Conservation (phyloP, 2,329 filamentous ascomycete genomes). For the Monosporascus sp. region DNA sequence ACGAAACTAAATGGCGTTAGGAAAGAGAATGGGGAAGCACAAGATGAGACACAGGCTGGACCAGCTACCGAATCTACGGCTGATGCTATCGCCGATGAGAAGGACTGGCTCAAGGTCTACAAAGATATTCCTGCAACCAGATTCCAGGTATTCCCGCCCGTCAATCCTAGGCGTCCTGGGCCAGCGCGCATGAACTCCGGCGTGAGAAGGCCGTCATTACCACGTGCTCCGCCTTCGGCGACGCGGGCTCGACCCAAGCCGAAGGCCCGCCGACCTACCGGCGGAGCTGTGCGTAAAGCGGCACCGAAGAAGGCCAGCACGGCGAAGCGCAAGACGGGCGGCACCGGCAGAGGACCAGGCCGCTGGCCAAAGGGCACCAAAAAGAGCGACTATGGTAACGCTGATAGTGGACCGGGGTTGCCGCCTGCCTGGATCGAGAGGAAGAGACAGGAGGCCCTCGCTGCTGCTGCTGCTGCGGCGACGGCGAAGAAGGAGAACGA, state of each 20-base stretch:
- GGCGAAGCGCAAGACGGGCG: constrained; percentile 51
- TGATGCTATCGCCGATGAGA: constrained; percentile 22
- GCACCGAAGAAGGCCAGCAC: constrained; percentile 35
- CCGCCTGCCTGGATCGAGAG: constrained; percentile 50
- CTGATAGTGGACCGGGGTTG: constrained; percentile 58
- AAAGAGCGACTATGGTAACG: constrained; percentile 63
- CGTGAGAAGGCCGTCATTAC: constrained; percentile 23
- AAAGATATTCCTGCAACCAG: constrained; percentile 60
- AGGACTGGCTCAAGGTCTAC: constrained; percentile 44
- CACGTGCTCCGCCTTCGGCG: constrained; percentile 24
- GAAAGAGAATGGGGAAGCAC: constrained; percentile 15
- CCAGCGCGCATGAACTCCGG: constrained; percentile 37
- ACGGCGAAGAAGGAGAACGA: constrained; percentile 19
- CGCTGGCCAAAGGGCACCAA: constrained; percentile 65
- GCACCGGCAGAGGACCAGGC: constrained; percentile 59
- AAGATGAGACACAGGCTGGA: constrained; percentile 12
- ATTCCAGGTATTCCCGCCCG: constrained; percentile 73
- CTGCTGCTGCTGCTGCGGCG: background rate
- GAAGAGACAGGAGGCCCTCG: constrained; percentile 10
- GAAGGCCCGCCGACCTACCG: constrained; percentile 30
- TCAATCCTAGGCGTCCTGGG: constrained; percentile 44
- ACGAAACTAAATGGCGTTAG: constrained; percentile 20
- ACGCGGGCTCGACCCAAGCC: constrained; percentile 31
- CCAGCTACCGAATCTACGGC: constrained; percentile 13
- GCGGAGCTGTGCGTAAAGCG: constrained; percentile 25